Base-by-base conservation (phyloP, 768 basidiomycete genomes). In the Jaapia argillacea region DNA sequence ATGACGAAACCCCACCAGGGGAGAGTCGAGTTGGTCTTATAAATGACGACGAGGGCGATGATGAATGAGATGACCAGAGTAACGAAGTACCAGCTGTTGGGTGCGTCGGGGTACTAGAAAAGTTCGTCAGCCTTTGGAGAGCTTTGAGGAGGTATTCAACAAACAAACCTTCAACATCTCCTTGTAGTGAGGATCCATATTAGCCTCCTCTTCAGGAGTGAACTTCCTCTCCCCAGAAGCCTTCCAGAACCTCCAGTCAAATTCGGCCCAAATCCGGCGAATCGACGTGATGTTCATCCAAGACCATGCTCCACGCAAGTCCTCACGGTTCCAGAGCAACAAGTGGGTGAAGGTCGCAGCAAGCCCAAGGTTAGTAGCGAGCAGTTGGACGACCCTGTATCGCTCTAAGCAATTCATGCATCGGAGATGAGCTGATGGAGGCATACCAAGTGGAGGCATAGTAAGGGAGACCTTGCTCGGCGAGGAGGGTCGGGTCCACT, bases 101-200 rank as follows among this genome's bases (percentile, higher is more conserved):
- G 61, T 14, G 42, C 49, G 16, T 68, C 62, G 7, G 57, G 52
- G 46, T 68, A 66, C 63, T 65, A n/a, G n/a, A n/a, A n/a, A n/a
- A n/a, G n/a, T n/a, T n/a, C n/a, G n/a, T n/a, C 24, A 3, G 25
- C 23, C 2, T 26, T 12, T 5, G 2, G 27, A 42, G 6, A 33
- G 42, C 25, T 24, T 12, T n/a, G 16, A 7, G 27, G 31, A 36
- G 4, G 42, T 53, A 43, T 23, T 65, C 70, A 63, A 72, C n/a
- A n/a, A n/a, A n/a, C n/a, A n/a, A n/a, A n/a, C n/a, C n/a, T n/a
- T 72, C 14, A 72, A 58, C 71, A 73, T 72, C 48, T 72, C 64
- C n/a, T 57, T 58, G 48, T 72, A 73, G 51, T 73, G 71, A 5
- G 71, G 71, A 42, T 72, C 71, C 4, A 71, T 54, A 21, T 67